Percentiles rank a stretch among this genome's conserved stretches.
These are phyloP conservation scores for Diaporthe ilicicola DNA, from an alignment of 2,329 filamentous ascomycete genomes.

Conservation along the genomic window DNA sequence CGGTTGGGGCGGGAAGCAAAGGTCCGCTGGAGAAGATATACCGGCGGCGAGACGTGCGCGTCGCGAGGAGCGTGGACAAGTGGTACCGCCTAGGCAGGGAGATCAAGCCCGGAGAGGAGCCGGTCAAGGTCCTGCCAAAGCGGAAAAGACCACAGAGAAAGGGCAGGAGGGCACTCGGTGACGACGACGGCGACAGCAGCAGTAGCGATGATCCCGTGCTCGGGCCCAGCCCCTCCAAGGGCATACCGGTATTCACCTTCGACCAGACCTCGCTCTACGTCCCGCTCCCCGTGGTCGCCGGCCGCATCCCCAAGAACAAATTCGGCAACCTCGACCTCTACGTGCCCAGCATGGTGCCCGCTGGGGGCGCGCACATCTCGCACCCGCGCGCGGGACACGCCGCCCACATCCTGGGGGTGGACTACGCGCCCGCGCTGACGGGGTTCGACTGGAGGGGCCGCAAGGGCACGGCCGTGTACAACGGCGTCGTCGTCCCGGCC, in stretches of 20 bases:
- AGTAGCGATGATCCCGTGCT: conserved; percentile 54
- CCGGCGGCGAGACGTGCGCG: conserved; percentile 80
- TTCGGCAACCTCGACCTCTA: conserved; percentile 96
- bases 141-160: conserved; percentile 46
- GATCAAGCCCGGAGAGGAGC: conserved; percentile 80
- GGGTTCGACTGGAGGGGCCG: conserved; percentile 90
- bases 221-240: conserved; percentile 50
- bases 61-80: conserved; percentile 80
- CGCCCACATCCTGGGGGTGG: conserved; percentile 78
- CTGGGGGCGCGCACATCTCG: conserved; percentile 78
- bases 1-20: conserved; percentile 74
- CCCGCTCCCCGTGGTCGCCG: conserved; percentile 78
- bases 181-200: conserved; percentile 55
- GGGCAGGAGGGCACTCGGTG: conserved; percentile 25
- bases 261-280: conserved; percentile 78
- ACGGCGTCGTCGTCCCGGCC: conserved; percentile 78
- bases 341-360: conserved; percentile 89
- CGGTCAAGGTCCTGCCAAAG: conserved; percentile 76
- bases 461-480: conserved; percentile 83
- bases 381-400: conserved; percentile 71
- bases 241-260: conserved; percentile 66
- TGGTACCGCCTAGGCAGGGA: conserved; percentile 92
- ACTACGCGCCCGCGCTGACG: conserved; percentile 89
- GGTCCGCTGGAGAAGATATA: conserved; percentile 79
- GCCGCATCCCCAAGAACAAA: conserved; percentile 85